Percentiles rank a stretch among this genome's conserved stretches.
Conservation (phyloP, 1,139 yeast genomes). For the Hyphopichia burtonii region DNA sequence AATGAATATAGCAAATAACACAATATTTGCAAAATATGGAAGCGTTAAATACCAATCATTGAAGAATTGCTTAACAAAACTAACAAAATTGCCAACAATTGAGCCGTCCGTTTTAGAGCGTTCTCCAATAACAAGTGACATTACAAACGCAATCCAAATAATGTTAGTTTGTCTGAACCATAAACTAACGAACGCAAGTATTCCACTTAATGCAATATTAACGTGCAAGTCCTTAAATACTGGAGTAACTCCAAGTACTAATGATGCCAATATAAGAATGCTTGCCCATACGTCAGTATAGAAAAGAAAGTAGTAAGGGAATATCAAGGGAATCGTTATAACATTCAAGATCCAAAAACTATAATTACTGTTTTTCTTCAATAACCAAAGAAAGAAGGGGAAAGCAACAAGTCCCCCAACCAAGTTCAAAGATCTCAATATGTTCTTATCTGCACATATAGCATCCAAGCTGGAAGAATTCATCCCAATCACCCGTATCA, state of each 20-base stretch:
- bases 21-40: conserved; percentile 57
- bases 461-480: neutral
- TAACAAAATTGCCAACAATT: neutral
- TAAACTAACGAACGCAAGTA: conserved; percentile 57
- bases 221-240: neutral
- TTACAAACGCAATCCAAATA: conserved; percentile 74
- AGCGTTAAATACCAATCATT: conserved; percentile 26
- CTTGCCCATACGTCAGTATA: conserved; percentile 96
- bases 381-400: conserved; percentile 29
- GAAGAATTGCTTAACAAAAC: conserved; percentile 12
- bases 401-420: conserved; percentile 60
- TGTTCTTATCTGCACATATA: conserved; percentile 37
- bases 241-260: conserved; percentile 35
- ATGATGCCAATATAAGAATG: conserved; percentile 50
- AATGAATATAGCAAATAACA: conserved; percentile 55
- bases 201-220: conserved; percentile 30
- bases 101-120: conserved; percentile 1
- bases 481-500: neutral
- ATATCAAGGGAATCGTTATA: conserved; percentile 64
- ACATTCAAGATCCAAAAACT: conserved; percentile 52
- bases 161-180: conserved; percentile 89
- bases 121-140: conserved; percentile 54
- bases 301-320: conserved; percentile 71
- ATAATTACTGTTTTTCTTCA: conserved; percentile 22
- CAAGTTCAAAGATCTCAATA: conserved; percentile 58